phyloP scores from a whole-genome alignment of 2,329 filamentous ascomycete species.

The Aspergillus sp. region DNA sequence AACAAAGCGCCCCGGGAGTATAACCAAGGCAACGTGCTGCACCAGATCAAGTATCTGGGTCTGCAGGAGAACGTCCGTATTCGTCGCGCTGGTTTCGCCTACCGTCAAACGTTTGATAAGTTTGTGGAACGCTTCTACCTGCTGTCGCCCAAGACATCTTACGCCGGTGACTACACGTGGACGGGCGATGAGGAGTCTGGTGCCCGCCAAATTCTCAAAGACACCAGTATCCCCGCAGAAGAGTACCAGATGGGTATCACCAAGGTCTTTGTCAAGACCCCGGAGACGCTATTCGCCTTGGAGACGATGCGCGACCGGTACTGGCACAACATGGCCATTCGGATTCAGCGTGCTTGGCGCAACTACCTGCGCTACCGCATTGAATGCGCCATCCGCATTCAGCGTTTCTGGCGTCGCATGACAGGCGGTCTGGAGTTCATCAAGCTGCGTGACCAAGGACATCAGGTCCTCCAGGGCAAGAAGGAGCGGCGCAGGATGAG shows the following conservation, averaged over 20 bases:
- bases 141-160: conserved; percentile 89
- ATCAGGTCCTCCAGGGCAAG: conserved; percentile 74
- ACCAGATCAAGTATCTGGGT: conserved; percentile 98
- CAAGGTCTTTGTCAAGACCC: conserved; percentile 97
- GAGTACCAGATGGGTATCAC: conserved; percentile 97
- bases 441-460: conserved; percentile 83
- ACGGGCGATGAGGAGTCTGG: conserved; percentile 83
- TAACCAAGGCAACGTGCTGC: conserved; percentile 85
- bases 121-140: conserved; percentile 98
- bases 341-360: conserved; percentile 95
- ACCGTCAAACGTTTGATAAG: conserved; percentile 95
- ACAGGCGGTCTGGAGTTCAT: conserved; percentile 87
- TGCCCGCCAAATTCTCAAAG: conserved; percentile 88
- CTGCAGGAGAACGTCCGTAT: conserved; percentile 99
- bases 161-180: conserved; percentile 97
- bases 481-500: conserved; percentile 93
- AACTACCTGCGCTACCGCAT: conserved; percentile 91
- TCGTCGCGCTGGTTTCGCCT: conserved; percentile 92
- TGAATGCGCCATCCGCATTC: conserved; percentile 91
- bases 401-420: conserved; percentile 93
- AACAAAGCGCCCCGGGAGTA: conserved; percentile 96
- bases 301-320: conserved; percentile 98
- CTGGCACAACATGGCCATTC: conserved; percentile 99
- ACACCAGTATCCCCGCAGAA: conserved; percentile 90
- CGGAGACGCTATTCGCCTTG: conserved; percentile 92